Conservation (phyloP, 257 asterid species). For the Hygrophila difformis region DNA sequence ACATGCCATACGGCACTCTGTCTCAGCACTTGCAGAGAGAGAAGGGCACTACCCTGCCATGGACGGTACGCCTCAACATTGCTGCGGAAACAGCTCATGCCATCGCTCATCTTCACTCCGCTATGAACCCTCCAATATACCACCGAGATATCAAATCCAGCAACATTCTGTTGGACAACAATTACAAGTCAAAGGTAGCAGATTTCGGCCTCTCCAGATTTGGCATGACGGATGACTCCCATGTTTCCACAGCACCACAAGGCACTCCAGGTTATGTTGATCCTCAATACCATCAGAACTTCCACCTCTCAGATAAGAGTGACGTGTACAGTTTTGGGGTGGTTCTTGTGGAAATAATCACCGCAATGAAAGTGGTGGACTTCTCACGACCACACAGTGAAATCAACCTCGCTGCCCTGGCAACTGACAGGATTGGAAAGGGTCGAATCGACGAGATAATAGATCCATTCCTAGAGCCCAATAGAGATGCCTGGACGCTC, state of each 20-base stretch:
- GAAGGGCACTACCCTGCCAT: constrained; percentile 54
- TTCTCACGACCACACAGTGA: constrained; percentile 75
- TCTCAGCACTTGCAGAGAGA: constrained; percentile 81
- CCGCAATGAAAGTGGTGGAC: constrained; percentile 77
- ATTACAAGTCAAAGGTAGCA: constrained; percentile 79
- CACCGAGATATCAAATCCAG: constrained; percentile 88
- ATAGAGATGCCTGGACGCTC: constrained; percentile 90
- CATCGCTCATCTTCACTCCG: constrained; percentile 74
- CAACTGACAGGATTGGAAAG: constrained; percentile 70
- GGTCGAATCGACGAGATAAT: constrained; percentile 81
- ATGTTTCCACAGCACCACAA: constrained; percentile 90
- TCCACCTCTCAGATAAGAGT: constrained; percentile 88
- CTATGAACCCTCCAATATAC: constrained; percentile 79
- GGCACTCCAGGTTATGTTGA: constrained; percentile 96
- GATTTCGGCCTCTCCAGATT: constrained; percentile 88
- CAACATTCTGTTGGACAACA: constrained; percentile 64
- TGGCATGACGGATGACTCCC: constrained; percentile 89
- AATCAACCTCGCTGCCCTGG: constrained; percentile 79
- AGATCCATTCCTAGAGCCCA: constrained; percentile 66
- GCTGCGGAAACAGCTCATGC: constrained; percentile 87
- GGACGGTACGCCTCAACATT: constrained; percentile 80
- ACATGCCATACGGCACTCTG: constrained; percentile 81
- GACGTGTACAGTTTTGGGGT: constrained; percentile 97
- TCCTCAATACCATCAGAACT: constrained; percentile 92
- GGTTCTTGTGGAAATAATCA: constrained; percentile 84